Evolutionary conservation across 305 asterid genomes (phyloP).

Genomic region (Rubia tinctorum): DNA sequence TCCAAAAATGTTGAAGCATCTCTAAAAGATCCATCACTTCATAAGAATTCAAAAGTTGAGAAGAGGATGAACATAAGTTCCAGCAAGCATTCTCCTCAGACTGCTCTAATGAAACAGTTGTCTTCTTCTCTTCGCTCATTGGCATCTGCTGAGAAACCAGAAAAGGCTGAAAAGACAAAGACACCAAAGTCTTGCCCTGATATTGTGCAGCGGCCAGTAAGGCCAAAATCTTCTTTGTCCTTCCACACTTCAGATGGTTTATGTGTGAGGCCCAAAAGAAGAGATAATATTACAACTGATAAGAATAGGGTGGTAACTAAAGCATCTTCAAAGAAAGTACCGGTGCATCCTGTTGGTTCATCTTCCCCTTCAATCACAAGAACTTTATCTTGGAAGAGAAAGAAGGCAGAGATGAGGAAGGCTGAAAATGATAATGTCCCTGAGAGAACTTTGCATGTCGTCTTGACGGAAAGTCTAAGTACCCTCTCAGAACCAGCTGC

Average conservation of each 20-base stretch:
- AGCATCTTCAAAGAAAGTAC: conserved; percentile 36
- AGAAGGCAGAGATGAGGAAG: conserved; percentile 25
- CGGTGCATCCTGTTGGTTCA: conserved; percentile 26
- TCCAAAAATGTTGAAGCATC: conserved; percentile 36
- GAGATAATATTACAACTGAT: conserved; percentile 11
- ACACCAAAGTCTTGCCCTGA: conserved; percentile 10
- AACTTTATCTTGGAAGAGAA: neutral
- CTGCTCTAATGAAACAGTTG: conserved; percentile 23
- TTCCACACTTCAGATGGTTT: conserved; percentile 6
- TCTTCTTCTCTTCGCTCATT: conserved; percentile 9
- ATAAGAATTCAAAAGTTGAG: conserved; percentile 26
- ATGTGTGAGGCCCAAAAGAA: conserved; percentile 8
- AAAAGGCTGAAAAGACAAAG: conserved; percentile 29
- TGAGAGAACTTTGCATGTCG: conserved; percentile 62
- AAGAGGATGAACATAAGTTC: conserved; percentile 26
- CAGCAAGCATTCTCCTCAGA: conserved; percentile 25
- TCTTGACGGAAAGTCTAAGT: conserved; percentile 33
- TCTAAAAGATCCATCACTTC: conserved; percentile 28
- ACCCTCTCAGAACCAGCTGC: conserved; percentile 19
- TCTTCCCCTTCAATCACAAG: conserved; percentile 27
- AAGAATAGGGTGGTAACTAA: conserved; percentile 21
- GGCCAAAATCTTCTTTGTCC: conserved; percentile 10
- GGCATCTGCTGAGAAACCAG: conserved; percentile 14
- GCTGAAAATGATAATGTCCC: conserved; percentile 33
- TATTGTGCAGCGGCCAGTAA: conserved; percentile 18